A percentile compares a stretch with the other conserved stretches of the same genome.
These are phyloP conservation scores for Ambispora gerdemannii DNA, from an alignment of 192 early-diverging fungal species.

Conservation along the genomic window DNA sequence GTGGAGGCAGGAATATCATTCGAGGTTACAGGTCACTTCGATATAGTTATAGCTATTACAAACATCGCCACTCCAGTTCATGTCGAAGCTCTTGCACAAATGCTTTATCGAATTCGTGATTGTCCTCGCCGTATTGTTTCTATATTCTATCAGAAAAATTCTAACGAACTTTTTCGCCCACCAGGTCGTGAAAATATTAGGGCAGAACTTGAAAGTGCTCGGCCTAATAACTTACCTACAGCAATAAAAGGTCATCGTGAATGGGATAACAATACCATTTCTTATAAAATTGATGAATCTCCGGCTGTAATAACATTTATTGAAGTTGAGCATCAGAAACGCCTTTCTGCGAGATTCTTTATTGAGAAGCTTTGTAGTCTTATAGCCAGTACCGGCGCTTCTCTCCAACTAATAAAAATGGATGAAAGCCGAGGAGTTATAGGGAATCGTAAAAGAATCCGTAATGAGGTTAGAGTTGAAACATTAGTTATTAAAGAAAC, in stretches of 20 bases:
- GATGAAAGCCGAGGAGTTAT: too few relatives aligned
- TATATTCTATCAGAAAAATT: background rate
- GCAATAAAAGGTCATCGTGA: background rate
- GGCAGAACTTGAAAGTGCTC: background rate
- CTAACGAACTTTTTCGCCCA: background rate
- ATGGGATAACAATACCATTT: background rate
- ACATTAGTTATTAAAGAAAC: constrained; percentile 1
- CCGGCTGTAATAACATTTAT: constrained; percentile 12
- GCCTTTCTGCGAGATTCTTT: too few relatives aligned
- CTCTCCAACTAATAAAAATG: too few relatives aligned
- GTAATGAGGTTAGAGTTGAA: too few relatives aligned
- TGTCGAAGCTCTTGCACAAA: constrained; percentile 10
- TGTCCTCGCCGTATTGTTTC: constrained; percentile 4
- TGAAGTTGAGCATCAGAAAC: constrained; percentile 4
- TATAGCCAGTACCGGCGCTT: too few relatives aligned
- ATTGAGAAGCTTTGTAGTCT: too few relatives aligned
- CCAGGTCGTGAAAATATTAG: constrained; percentile 2
- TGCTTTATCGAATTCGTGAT: constrained; percentile 6
- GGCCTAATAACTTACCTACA: background rate
- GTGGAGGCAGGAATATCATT: constrained; percentile 8
- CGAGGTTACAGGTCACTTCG: background rate
- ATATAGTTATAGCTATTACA: constrained; percentile 9
- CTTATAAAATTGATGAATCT: constrained; percentile 9
- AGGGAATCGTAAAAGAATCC: too few relatives aligned
- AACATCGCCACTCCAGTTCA: constrained; percentile 10